These are phyloP conservation scores for Monosporascus sp. DNA, from an alignment of 2,329 filamentous ascomycete genomes.

Conservation along the genomic window DNA sequence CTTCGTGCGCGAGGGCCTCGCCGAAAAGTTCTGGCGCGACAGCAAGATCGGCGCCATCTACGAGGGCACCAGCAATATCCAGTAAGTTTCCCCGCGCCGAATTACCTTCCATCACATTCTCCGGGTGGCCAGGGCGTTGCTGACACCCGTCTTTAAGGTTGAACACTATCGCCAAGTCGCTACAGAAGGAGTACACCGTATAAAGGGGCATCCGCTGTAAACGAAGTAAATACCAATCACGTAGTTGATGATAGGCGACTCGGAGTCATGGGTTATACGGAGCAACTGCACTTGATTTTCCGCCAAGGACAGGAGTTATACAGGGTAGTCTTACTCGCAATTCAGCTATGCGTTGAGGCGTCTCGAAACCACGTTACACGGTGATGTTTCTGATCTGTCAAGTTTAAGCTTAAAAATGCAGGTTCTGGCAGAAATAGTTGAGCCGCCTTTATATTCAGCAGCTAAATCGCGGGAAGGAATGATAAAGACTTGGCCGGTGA, in stretches of 20 bases:
- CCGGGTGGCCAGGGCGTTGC: neutral
- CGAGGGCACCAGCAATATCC: conserved; percentile 80
- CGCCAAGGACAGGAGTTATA: too few species aligned
- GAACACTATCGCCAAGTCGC: conserved; percentile 58
- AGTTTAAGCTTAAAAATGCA: too few species aligned
- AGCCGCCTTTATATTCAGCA: too few species aligned
- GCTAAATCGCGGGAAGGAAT: too few species aligned
- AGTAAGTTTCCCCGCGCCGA: conserved; percentile 38
- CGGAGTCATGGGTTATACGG: neutral
- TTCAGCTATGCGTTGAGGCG: too few species aligned
- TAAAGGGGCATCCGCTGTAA: conserved; percentile 16
- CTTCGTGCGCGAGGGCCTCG: conserved; percentile 91
- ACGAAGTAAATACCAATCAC: neutral
- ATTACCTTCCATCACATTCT: neutral
- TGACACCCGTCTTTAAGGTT: conserved; percentile 36
- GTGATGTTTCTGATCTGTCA: too few species aligned
- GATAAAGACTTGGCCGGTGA: too few species aligned
- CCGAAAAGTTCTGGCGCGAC: conserved; percentile 96
- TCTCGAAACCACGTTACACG: too few species aligned
- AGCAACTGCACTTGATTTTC: neutral
- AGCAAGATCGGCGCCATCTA: conserved; percentile 99
- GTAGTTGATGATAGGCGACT: neutral
- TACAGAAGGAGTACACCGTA: conserved; percentile 57
- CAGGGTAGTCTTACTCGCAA: too few species aligned
- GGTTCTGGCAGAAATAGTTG: too few species aligned